A percentile compares a stretch with the other conserved stretches of the same genome.
phyloP scores from a whole-genome alignment of 2,329 filamentous ascomycete genomes.

The Aurifilum marmelostoma region DNA sequence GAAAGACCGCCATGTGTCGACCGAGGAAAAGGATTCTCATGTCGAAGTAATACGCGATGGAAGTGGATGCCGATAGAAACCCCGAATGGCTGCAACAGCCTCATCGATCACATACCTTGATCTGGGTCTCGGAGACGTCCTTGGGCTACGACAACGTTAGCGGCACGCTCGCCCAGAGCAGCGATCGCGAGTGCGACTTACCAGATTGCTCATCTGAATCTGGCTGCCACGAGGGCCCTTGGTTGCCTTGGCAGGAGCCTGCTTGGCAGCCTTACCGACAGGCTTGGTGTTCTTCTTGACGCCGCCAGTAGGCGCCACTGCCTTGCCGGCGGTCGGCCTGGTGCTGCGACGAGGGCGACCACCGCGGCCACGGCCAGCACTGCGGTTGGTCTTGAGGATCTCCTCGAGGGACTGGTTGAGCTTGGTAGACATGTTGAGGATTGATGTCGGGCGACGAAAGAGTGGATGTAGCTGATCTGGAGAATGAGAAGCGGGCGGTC shows the following conservation, averaged over 20 bases:
- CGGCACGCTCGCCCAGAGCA: slow-evolving; percentile 7
- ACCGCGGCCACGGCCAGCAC: slow-evolving; percentile 58
- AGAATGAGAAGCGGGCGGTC: slow-evolving; percentile 18
- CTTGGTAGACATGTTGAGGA: slow-evolving; percentile 78
- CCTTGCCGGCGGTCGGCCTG: slow-evolving; percentile 25
- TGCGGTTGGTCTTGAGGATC: slow-evolving; percentile 80
- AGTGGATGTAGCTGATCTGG: slow-evolving; percentile 25
- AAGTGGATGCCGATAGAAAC: slow-evolving; percentile 68
- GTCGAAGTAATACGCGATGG: slow-evolving; percentile 39
- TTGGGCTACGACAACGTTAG: slow-evolving; percentile 72
- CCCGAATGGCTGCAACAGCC: slow-evolving; percentile 66
- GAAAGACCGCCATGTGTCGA: slow-evolving; percentile 31
- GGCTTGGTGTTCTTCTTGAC: slow-evolving; percentile 76
- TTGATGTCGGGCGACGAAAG: slow-evolving; percentile 28
- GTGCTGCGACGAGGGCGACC: slow-evolving; percentile 53
- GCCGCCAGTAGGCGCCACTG: slow-evolving; percentile 78
- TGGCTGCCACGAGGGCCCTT: slow-evolving; percentile 77
- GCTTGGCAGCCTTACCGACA: slow-evolving; percentile 62
- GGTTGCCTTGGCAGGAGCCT: slow-evolving; percentile 66
- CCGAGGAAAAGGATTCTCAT: slow-evolving; percentile 31
- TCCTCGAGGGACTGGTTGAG: slow-evolving; percentile 97
- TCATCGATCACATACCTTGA: slow-evolving; percentile 99
- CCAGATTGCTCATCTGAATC: slow-evolving; percentile 98
- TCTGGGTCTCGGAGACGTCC: slow-evolving; percentile 95
- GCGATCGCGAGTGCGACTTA: slow-evolving; percentile 54